Conservation (phyloP, 78 protist species). For the Dictyostelium purpureum region DNA sequence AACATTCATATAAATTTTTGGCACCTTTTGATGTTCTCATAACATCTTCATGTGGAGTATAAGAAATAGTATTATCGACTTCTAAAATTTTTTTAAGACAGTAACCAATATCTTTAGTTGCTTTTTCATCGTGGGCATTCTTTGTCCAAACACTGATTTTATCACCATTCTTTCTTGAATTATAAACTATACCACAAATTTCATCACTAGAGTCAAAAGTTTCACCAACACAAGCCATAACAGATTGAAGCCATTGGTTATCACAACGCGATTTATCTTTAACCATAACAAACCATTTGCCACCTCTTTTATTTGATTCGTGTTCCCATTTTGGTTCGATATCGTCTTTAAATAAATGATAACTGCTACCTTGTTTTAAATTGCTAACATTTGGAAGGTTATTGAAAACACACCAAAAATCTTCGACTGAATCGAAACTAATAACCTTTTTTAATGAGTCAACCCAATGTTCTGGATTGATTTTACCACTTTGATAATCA, state of each 20-base stretch:
- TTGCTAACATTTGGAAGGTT: constrained; percentile 54
- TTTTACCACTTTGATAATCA: constrained; percentile 83
- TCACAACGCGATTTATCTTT: constrained; percentile 37
- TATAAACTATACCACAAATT: constrained; percentile 75
- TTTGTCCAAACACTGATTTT: constrained; percentile 79
- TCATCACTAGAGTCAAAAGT: constrained; percentile 74
- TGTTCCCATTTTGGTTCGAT: constrained; percentile 82
- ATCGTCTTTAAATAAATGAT: constrained; percentile 77
- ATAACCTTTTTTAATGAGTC: constrained; percentile 70
- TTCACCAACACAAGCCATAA: constrained; percentile 81
- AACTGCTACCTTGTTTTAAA: constrained; percentile 48
- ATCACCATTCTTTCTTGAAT: constrained; percentile 62
- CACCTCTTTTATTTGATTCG: constrained; percentile 60
- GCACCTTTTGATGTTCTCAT: constrained; percentile 19
- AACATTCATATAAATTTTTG: constrained; percentile 19
- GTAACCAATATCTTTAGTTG: constrained; percentile 63
- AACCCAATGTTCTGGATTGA: constrained; percentile 66
- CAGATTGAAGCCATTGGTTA: constrained; percentile 65
- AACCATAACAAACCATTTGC: constrained; percentile 61
- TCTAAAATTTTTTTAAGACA: constrained; percentile 19
- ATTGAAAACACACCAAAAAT: constrained; percentile 87
- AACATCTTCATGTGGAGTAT: constrained; percentile 30
- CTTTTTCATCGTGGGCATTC: constrained; percentile 44
- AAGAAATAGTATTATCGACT: constrained; percentile 9
- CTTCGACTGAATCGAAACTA: constrained; percentile 88